Evolutionary conservation across 306 rosid genomes (phyloP), one percentile per base, ranked within the genome.

Genomic region (Ormosia emarginata): DNA sequence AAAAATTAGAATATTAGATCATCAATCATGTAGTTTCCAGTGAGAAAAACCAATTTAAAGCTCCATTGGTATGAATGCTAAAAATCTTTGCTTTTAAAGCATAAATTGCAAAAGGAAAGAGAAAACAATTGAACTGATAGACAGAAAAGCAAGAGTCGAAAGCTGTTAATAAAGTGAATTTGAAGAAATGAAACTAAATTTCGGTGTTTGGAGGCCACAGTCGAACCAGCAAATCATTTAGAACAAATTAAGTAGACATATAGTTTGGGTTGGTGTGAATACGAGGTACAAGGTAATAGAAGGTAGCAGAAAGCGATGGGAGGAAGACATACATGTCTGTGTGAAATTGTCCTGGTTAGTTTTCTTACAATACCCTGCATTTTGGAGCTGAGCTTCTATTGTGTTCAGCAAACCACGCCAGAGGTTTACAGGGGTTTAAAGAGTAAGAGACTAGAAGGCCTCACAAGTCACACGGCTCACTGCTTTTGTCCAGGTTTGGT

Each of bases 311-410:
- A 58, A 69, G 55, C 24, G 61, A 49, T 36, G 10, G 40, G 71
- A 67, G 59, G 52, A 73, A 71, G 29, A 62, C 66, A 12, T 83
- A 94, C 97, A 56, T 88, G 89, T 75, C 74, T 85, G 77, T 39
- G 67, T 62, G 93, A 75, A 70, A 75, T 24, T 57, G 87, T 58
- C 34, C 66, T 90, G 24, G 72, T 69, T 17, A 94, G 76, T 77
- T 85, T 89, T 82, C 90, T 89, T 5, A 84, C 33, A 52, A 82
- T 66, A 69, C 85, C 30, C 86, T 80, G 88, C 97, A 94, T 94
- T 86, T 86, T 65, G 74, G 5, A 30, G 40, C n/a, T 37, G 30
- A 55, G 68, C 68, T 33, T 17, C 53, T 67, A 0, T 32, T 10
- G 62, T 8, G 73, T 53, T 12, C 7, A 14, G 61, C 32, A 63